Percentiles rank a stretch among this genome's conserved stretches.
phyloP scores from a whole-genome alignment of 1,284 basidiomycete species.

The Bondarzewia mesenterica region DNA sequence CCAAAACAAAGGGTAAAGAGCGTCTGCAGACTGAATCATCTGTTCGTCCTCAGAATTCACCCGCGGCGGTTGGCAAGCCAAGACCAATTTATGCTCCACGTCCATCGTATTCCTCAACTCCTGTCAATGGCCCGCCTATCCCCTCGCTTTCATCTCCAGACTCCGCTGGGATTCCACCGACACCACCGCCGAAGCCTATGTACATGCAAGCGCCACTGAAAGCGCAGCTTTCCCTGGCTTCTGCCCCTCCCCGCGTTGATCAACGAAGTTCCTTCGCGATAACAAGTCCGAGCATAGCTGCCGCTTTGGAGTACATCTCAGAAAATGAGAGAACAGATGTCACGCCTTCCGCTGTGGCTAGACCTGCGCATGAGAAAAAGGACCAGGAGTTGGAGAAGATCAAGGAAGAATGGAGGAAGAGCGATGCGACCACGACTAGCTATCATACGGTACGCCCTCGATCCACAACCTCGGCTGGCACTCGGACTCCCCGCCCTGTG shows the following conservation, averaged over 20 bases:
- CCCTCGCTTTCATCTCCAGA: slow-evolving; percentile 7
- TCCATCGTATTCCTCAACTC: slow-evolving; percentile 7
- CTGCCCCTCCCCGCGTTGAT: slow-evolving; percentile 6
- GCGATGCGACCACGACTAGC: slow-evolving; percentile 62
- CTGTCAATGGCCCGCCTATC: slow-evolving; percentile 4
- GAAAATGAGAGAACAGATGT: slow-evolving; percentile 19
- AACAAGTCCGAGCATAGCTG: slow-evolving; percentile 22
- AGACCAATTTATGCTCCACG: background rate
- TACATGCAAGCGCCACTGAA: background rate
- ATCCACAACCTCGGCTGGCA: slow-evolving; percentile 26
- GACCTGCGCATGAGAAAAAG: slow-evolving; percentile 8
- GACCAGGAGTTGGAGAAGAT: slow-evolving; percentile 24
- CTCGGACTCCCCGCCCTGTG: slow-evolving; percentile 55
- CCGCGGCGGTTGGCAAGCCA: background rate
- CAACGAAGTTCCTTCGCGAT: slow-evolving; percentile 20
- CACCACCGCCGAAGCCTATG: slow-evolving; percentile 7
- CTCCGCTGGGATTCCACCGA: slow-evolving; percentile 1
- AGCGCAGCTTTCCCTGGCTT: slow-evolving; percentile 4
- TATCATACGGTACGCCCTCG: slow-evolving; percentile 60
- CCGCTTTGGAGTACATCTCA: slow-evolving; percentile 26
- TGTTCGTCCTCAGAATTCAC: slow-evolving; percentile 10
- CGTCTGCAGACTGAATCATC: background rate
- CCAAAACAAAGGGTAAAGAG: slow-evolving; percentile 7
- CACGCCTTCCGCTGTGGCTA: slow-evolving; percentile 4
- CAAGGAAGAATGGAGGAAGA: slow-evolving; percentile 65